Base-by-base conservation (phyloP, 352 stramenopile genomes). In the Achlya hypogyna region DNA sequence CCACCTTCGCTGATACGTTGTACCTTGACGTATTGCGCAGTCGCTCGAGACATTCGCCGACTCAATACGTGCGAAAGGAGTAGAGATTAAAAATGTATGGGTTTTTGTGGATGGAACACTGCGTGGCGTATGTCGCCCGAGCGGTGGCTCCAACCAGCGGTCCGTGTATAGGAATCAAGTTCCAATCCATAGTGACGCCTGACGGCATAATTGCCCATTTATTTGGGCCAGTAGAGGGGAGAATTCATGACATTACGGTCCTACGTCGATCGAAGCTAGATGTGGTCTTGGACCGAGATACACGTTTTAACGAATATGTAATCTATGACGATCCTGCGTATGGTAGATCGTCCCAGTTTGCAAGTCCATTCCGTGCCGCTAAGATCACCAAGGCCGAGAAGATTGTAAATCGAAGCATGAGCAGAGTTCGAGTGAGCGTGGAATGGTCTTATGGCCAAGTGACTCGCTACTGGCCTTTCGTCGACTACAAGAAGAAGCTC, bases 401-500 rank as follows among this genome's bases (percentile, higher is more conserved):
- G 49, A 25, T 63, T 54, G 38, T 63, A 16, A 63, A 63, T 1
- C 14, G 22, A 14, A 54, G 31, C 2, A 63, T 54, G 53, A 63
- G 53, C 53, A 52, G 22, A 18, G 53, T 63, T 43, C 53, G 53
- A 23, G 53, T 63, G 47, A 63, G 53, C 49, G 53, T 63, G 31
- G 53, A 63, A 63, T 63, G 53, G 53, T 63, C 53, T 16, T 49
- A 49, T 49, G 42, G 42, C 42, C 22, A 49, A 49, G 22, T 49
- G 22, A 49, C 22, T 20, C 42, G 22, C 42, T n/a, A 49, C 22
- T 63, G 53, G 53, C 38, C 53, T 28, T 31, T 63, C 1, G 31
- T 63, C 18, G 53, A 63, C 38, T 53, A 54, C 38, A 63, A 63
- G 22, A 63, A 63, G 53, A 63, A 63, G 53, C n/a, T 43, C 14